These are phyloP conservation scores for Leptosphaerulina australis DNA, from an alignment of 2,329 filamentous ascomycete genomes.

Conservation along the genomic window DNA sequence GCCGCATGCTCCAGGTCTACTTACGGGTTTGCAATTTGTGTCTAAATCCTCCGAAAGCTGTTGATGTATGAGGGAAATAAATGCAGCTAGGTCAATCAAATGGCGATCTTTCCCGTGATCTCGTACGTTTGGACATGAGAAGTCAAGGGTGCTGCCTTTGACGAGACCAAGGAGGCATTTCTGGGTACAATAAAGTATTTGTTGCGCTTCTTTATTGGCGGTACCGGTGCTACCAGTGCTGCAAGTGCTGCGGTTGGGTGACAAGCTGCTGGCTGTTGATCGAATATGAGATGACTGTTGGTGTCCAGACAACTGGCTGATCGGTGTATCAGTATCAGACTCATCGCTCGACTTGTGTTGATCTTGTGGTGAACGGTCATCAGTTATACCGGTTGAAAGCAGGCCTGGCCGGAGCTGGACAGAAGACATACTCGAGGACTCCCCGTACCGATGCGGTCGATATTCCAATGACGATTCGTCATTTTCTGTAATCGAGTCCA, in stretches of 20 bases:
- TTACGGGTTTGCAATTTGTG: conserved; percentile 34
- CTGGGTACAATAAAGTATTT: conserved; percentile 24
- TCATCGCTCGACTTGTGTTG: neutral
- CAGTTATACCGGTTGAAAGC: neutral
- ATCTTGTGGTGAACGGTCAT: neutral
- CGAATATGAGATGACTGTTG: neutral
- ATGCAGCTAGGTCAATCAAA: neutral
- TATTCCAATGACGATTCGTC: conserved; percentile 28
- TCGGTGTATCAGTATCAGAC: neutral
- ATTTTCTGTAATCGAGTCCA: conserved; percentile 11
- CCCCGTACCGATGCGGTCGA: neutral
- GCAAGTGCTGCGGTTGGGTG: neutral
- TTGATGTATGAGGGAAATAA: conserved; percentile 31
- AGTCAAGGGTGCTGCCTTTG: conserved; percentile 20
- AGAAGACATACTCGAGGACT: neutral
- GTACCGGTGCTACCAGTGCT: too few species aligned
- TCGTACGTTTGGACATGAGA: conserved; percentile 46
- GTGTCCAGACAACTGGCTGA: neutral
- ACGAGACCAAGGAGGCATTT: conserved; percentile 22
- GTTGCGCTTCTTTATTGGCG: too few species aligned
- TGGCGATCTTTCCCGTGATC: neutral
- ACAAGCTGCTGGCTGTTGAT: neutral
- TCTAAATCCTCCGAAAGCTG: conserved; percentile 26
- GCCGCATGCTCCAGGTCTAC: conserved; percentile 44
- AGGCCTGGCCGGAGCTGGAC: neutral